Evolutionary conservation across 202 grass and related monocot genomes (phyloP).

Genomic region (Carex arenaria): DNA sequence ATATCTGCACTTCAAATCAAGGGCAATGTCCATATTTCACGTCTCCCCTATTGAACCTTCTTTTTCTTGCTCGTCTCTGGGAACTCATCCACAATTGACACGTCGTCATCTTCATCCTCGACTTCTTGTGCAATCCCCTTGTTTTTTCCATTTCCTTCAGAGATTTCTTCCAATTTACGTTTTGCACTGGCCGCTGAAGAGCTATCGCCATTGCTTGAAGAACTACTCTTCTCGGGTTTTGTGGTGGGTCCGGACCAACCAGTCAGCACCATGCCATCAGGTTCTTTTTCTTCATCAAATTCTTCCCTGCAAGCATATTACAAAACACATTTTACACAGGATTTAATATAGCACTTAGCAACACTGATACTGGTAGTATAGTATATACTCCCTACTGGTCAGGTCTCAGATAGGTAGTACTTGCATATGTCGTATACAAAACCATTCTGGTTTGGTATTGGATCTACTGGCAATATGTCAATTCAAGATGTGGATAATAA

Average conservation of each 20-base stretch:
- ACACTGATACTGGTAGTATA: background rate
- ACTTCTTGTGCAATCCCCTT: conserved; percentile 39
- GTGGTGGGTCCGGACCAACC: conserved; percentile 47
- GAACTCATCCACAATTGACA: conserved; percentile 40
- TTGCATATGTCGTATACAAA: background rate
- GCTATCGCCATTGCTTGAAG: conserved; percentile 49
- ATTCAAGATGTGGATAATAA: background rate
- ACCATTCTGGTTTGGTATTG: background rate
- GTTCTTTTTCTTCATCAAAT: conserved; percentile 84
- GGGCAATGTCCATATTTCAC: background rate
- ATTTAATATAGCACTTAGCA: background rate
- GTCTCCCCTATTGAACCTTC: conserved; percentile 56
- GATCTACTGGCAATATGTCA: background rate
- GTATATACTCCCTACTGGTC: background rate
- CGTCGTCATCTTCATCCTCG: conserved; percentile 45
- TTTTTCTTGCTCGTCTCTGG: conserved; percentile 59
- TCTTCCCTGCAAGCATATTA: conserved; percentile 62
- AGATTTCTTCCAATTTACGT: conserved; percentile 70
- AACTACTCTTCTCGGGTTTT: conserved; percentile 35
- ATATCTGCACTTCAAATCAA: conserved; percentile 9
- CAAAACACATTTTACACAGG: background rate
- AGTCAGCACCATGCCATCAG: conserved; percentile 77
- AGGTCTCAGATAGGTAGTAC: background rate
- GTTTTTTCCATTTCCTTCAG: conserved; percentile 38
- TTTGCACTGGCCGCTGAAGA: conserved; percentile 41